Evolutionary conservation across 148 eudicot species (phyloP), one percentile per base, ranked within the genome.

Genomic region (Camellia granthamiana): DNA sequence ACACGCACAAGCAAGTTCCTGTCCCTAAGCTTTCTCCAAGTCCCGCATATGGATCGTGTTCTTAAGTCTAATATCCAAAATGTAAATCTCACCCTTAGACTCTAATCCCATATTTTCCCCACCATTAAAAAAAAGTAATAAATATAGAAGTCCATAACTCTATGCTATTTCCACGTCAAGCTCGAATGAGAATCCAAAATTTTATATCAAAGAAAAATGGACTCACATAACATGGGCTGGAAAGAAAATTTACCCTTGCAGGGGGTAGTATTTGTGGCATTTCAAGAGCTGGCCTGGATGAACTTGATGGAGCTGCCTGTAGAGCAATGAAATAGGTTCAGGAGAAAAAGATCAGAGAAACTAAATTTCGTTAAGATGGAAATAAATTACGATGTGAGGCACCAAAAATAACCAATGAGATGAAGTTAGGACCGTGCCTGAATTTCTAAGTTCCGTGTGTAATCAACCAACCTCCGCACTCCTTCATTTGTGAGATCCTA

Each of bases 201-300:
- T 55, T 46, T 74, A 59, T 72, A 52, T 43, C 46, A 62, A 43
- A 74, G 38, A 66, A 55, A n/a, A 62, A 46, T 14, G 72, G 18
- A 14, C 12, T 76, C 44, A 78, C 30, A 18, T 72, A 65, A 13
- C 46, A 66, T 13, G 65, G 74, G 75, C 74, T 14, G 56, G 42
- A 71, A 41, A 70, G 38, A 74, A 8, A 6, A 78, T 62, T 79
- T 90, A 95, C 98, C 91, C 92, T 88, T 58, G 90, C 83, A 19
- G 89, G 71, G 21, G 84, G 83, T 74, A 89, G 78, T 84, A 82
- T 47, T 67, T 75, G 89, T 70, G 93, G 88, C 77, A 82, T 84
- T 89, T 90, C 99, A 84, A 93, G 85, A 79, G 95, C 95, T 69
- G 89, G 92, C 84, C 83, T 88, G 63, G 92, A 85, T 13, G 92